Percentiles rank a stretch among this genome's conserved stretches.
Evolutionary conservation across 179 eudicot genomes (phyloP).

Genomic region (Nepenthes alata): DNA sequence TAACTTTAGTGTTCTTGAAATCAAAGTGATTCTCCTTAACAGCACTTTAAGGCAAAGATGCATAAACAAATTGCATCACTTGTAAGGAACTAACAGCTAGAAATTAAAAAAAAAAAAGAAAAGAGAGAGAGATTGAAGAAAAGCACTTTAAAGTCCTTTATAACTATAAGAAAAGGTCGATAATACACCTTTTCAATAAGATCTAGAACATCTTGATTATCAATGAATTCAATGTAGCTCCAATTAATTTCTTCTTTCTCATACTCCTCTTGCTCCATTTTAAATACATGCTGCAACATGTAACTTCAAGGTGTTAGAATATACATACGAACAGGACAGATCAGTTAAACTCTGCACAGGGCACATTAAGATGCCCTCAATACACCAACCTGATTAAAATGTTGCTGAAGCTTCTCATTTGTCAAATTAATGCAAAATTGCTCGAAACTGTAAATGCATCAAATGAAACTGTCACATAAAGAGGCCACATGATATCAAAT

Average conservation of each 20-base stretch:
- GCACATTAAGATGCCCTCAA: neutral
- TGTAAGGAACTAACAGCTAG: no score
- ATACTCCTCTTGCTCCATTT: slow-evolving; percentile 95
- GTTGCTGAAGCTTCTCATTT: slow-evolving; percentile 98
- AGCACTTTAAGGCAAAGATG: no score
- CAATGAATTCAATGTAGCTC: slow-evolving; percentile 98
- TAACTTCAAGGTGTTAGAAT: slow-evolving; percentile 6
- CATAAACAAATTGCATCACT: no score
- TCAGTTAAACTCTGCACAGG: slow-evolving; percentile 2
- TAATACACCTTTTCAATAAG: slow-evolving; percentile 78
- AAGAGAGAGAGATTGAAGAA: no score
- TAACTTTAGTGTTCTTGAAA: no score
- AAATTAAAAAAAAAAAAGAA: no score
- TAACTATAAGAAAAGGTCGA: slow-evolving; percentile 4
- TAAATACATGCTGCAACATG: slow-evolving; percentile 76
- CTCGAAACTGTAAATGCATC: slow-evolving; percentile 63
- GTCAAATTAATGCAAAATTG: slow-evolving; percentile 90
- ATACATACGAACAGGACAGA: slow-evolving; percentile 1
- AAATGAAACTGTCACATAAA: slow-evolving; percentile 10
- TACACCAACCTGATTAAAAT: slow-evolving; percentile 71
- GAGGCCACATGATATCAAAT: neutral
- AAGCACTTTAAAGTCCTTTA: no score
- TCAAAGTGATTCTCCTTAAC: no score
- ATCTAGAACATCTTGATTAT: slow-evolving; percentile 84
- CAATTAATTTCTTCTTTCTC: slow-evolving; percentile 87